Conservation (phyloP, 352 stramenopile species). For the Phytophthora kernoviae region DNA sequence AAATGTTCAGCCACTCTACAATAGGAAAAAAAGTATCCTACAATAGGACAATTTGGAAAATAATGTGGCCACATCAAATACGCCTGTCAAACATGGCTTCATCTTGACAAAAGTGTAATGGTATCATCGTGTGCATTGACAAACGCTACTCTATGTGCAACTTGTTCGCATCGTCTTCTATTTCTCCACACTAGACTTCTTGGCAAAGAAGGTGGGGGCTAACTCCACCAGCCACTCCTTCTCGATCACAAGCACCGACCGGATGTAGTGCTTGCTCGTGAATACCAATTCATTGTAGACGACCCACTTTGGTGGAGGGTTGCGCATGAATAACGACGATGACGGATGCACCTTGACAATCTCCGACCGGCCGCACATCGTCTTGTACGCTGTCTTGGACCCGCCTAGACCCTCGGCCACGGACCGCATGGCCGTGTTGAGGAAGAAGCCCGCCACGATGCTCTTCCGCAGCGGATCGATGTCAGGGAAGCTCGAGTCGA, state of each 20-base stretch:
- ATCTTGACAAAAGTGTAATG: not conserved
- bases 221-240: conserved; percentile 90
- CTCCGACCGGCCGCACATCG: conserved; percentile 81
- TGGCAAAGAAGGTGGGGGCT: conserved; percentile 84
- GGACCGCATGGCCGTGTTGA: conserved; percentile 90
- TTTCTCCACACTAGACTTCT: conserved; percentile 38
- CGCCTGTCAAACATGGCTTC: not conserved
- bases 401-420: conserved; percentile 65
- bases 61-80: not conserved
- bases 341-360: conserved; percentile 90
- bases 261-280: conserved; percentile 92
- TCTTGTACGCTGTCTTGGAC: conserved; percentile 88
- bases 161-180: conserved; percentile 19
- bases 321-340: conserved; percentile 89
- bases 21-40: not conserved
- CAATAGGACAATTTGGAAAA: not conserved
- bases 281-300: conserved; percentile 92
- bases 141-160: conserved; percentile 2
- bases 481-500: conserved; percentile 74
- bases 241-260: conserved; percentile 86
- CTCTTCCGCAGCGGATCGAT: conserved; percentile 87
- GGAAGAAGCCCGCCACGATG: conserved; percentile 88
- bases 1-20: too few relatives aligned
- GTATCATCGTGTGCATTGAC: not conserved
- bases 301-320: conserved; percentile 84